Evolutionary conservation across 2,329 filamentous ascomycete genomes (phyloP).

Genomic region (Hypoxylon sp.): DNA sequence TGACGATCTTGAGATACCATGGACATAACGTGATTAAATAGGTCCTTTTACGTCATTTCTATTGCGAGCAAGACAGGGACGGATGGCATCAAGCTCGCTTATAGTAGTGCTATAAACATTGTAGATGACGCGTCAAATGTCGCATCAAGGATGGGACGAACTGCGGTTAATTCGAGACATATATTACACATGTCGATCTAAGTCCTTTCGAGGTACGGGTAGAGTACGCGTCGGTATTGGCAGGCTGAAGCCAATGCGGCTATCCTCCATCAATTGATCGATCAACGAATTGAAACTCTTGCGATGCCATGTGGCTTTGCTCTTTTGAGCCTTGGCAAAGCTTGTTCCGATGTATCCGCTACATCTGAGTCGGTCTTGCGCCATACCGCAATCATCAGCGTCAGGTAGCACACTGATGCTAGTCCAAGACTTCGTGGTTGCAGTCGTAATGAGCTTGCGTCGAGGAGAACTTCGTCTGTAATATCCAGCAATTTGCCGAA

Average conservation of each 20-base stretch:
- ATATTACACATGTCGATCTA: slow-evolving; percentile 41
- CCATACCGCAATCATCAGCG: slow-evolving; percentile 4
- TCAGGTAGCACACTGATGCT: slow-evolving; percentile 11
- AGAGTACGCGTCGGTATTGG: slow-evolving; percentile 18
- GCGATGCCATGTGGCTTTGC: slow-evolving; percentile 25
- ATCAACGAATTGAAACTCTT: slow-evolving; percentile 19
- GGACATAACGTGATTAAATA: slow-evolving; percentile 8
- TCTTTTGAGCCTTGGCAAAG: slow-evolving; percentile 39
- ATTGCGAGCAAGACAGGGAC: slow-evolving; percentile 30
- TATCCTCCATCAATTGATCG: slow-evolving; percentile 18
- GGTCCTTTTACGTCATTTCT: slow-evolving; percentile 26
- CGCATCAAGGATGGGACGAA: slow-evolving; percentile 24
- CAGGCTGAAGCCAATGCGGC: slow-evolving; percentile 23
- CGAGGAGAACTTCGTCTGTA: slow-evolving; percentile 10
- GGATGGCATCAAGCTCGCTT: slow-evolving; percentile 30
- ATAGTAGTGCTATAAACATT: slow-evolving; percentile 11
- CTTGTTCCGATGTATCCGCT: slow-evolving; percentile 38
- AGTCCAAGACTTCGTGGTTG: slow-evolving; percentile 19
- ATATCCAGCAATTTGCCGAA: slow-evolving; percentile 30
- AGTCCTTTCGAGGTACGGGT: slow-evolving; percentile 19
- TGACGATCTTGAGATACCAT: background rate
- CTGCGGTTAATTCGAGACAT: slow-evolving; percentile 35
- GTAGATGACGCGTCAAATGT: slow-evolving; percentile 37
- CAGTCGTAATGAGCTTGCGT: slow-evolving; percentile 13
- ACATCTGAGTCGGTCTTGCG: slow-evolving; percentile 22